Percentiles rank a stretch among this genome's conserved stretches.
phyloP scores from a whole-genome alignment of 768 basidiomycete genomes.

The Chiua virens region DNA sequence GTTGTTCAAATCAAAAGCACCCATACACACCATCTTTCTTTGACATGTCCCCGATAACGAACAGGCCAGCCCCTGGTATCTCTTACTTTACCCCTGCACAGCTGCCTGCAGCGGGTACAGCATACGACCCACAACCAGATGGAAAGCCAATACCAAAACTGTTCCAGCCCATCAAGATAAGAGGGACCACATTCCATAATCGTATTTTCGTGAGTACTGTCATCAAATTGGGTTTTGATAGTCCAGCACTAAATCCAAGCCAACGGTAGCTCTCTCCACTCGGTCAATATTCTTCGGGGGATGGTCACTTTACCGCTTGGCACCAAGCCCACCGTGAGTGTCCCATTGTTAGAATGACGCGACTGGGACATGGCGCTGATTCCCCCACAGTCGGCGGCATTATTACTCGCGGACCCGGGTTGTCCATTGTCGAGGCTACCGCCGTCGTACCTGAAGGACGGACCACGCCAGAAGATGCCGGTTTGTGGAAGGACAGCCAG shows the following conservation, averaged over 20 bases:
- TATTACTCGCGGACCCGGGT: conserved; percentile 51
- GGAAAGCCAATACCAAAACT: conserved; percentile 42
- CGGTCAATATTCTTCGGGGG: conserved; percentile 58
- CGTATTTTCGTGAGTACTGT: conserved; percentile 47
- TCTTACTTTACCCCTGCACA: conserved; percentile 51
- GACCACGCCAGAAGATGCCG: conserved; percentile 63
- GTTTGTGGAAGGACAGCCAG: conserved; percentile 66
- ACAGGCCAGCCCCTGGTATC: conserved; percentile 41
- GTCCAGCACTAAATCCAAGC: neutral
- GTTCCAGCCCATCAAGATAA: conserved; percentile 58
- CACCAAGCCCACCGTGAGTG: conserved; percentile 48
- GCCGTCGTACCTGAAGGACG: conserved; percentile 58
- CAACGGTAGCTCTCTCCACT: conserved; percentile 47
- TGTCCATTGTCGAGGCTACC: conserved; percentile 65
- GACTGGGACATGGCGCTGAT: neutral
- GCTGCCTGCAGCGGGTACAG: conserved; percentile 45
- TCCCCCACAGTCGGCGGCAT: conserved; percentile 38
- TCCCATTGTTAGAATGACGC: neutral
- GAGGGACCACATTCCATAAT: conserved; percentile 53
- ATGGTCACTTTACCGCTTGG: conserved; percentile 56
- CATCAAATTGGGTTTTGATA: neutral
- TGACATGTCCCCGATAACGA: conserved; percentile 18
- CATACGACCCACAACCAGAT: conserved; percentile 39
- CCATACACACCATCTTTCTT: too few relatives aligned
- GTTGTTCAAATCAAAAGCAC: too few relatives aligned